Evolutionary conservation across 768 basidiomycete genomes (phyloP).

Genomic region (Russula ochroleuca): DNA sequence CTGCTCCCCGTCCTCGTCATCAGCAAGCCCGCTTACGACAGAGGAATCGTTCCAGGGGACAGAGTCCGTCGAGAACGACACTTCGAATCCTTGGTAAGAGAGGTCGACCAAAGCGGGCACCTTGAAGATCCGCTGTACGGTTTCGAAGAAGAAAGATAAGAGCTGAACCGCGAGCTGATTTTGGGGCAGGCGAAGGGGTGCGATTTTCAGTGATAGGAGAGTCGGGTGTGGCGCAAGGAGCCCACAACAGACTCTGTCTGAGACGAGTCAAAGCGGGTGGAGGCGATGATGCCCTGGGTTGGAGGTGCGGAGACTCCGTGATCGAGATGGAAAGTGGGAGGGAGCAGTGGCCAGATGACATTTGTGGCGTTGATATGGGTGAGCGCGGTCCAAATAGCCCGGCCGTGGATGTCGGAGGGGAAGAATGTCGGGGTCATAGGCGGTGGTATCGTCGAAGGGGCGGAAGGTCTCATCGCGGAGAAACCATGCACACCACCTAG

Average conservation of each 20-base stretch:
- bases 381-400: background rate
- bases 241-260: constrained; percentile 15
- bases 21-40: background rate
- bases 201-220: constrained; percentile 15
- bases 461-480: background rate
- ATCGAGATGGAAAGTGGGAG: background rate
- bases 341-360: background rate
- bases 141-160: constrained; percentile 18
- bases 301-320: background rate
- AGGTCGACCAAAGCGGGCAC: constrained; percentile 16
- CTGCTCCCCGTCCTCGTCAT: background rate
- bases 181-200: constrained; percentile 1
- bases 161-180: constrained; percentile 13
- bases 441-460: background rate
- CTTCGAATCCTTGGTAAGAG: constrained; percentile 16
- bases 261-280: background rate
- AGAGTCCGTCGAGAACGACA: constrained; percentile 11
- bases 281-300: background rate
- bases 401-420: background rate
- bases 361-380: background rate
- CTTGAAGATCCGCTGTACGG: constrained; percentile 16
- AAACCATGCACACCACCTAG: background rate
- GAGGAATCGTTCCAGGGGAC: constrained; percentile 5
- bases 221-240: constrained; percentile 3
- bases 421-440: background rate